Base-by-base conservation (phyloP, 345 rosid species). In the Limnanthes douglasii region DNA sequence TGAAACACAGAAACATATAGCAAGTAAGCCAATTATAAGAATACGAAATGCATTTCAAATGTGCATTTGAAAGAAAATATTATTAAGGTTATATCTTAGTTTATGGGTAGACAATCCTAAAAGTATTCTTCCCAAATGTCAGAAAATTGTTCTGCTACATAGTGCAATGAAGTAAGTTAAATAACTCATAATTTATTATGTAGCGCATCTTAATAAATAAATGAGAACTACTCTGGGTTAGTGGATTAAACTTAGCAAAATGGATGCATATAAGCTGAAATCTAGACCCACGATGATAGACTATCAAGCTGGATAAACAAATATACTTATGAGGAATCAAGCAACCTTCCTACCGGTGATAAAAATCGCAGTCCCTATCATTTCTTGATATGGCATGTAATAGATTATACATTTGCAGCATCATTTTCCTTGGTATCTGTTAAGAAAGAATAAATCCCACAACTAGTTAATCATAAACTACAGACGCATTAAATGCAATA, bases 401-500 rank as follows among this genome's bases (percentile, higher is more conserved):
- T 52, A 90, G 85, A 59, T 90, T 90, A 69, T 84, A 90, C 31
- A 72, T 68, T 63, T 90, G 98, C 65, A 90, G 65, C 78, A 84
- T 49, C 98, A 90, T 84, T 65, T 90, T 90, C 60, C 98, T 75
- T 9, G 98, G 98, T 36, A 90, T 61, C 98, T 90, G 75, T 48
- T 43, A 59, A 8, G 40, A 61, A 37, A 23, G 50, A 19, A 46
- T 41, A 28, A 51, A 48, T 34, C 43, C 31, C 38, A 8, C 43
- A 43, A 57, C 41, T 13, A 19, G n/a, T 37, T 37, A 23, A 21
- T 27, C 31, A 43, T 9, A 13, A 23, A 48, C 3, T 18, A 56
- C n/a, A n/a, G n/a, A n/a, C n/a, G n/a, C n/a, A 43, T 11, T 13
- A 13, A 5, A 12, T 15, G 28, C 20, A 8, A 21, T 5, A 23